Evolutionary conservation across 2,329 filamentous ascomycete species (phyloP), one percentile per base, ranked within the genome.

Genomic region (Plenodomus tracheiphilus): DNA sequence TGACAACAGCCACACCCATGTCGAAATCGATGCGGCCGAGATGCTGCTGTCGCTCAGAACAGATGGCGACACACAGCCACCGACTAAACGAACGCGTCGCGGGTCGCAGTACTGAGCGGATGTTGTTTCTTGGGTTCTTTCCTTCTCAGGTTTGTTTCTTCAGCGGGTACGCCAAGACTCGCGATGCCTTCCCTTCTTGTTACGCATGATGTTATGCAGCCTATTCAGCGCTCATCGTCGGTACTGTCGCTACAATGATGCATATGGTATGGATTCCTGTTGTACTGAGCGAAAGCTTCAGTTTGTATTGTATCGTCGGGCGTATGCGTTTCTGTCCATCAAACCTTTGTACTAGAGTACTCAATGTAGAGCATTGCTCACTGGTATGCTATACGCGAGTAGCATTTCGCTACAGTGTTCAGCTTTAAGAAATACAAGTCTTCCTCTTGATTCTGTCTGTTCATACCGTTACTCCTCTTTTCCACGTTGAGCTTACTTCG

Each of bases 1-100:
- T 13, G 52, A 56, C n/a, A 42, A 47, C 2, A 36, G 41, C 25
- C 46, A 52, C 36, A 47, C 48, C 46, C 37, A 41, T 42, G 47
- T 51, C 16, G 70, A 74, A 11, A 47, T 71, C 6, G 65, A 68
- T 18, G 74, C 72, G 15, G 74, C 74, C 3, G 54, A 68, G 52
- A 51, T 65, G 41, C 54, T 77, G 47, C 49, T 74, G 42, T 60
- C 63, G 37, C 58, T 76, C 10, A 56, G 61, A 25, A 51, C 54
- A 35, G 58, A 40, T 15, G 67, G 67, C 38, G 39, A 52, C 15
- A 35, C 47, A n/a, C 50, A 68, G 37, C 59, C 54, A 18, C 44
- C 51, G 9, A 39, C 48, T 15, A 71, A 69, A 49, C 65, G 71
- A 18, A 65, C 63, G 47, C 65, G 69, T 44, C 61, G 60, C 32